These are phyloP conservation scores for Ceratobasidium sp. DNA, from an alignment of 1,284 basidiomycete species.

Conservation along the genomic window DNA sequence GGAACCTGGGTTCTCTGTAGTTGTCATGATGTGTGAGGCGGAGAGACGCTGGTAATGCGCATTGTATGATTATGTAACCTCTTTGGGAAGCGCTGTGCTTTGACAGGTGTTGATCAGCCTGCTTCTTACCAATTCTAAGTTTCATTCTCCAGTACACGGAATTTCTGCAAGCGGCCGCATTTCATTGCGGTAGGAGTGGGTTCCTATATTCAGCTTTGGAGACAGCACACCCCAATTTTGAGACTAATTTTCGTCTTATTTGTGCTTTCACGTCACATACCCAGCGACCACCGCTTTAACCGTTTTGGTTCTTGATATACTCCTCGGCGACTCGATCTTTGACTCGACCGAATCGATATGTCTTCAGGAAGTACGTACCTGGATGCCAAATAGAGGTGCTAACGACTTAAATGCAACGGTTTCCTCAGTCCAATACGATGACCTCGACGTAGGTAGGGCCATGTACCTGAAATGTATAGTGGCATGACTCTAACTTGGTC, in stretches of 20 bases:
- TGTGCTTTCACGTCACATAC: not conserved
- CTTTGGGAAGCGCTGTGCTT: not conserved
- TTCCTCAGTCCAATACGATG: constrained; percentile 20
- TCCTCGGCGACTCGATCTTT: too few relatives aligned
- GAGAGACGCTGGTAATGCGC: not conserved
- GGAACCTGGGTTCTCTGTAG: not conserved
- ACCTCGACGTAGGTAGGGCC: constrained; percentile 10
- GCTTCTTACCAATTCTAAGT: constrained; percentile 18
- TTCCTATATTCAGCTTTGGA: constrained; percentile 12
- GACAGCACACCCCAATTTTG: too few relatives aligned
- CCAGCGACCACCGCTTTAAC: too few relatives aligned
- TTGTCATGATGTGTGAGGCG: not conserved
- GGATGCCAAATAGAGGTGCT: not conserved
- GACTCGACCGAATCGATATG: not conserved
- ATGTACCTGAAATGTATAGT: not conserved
- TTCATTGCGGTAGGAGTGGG: not conserved
- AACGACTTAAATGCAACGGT: not conserved
- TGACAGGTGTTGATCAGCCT: constrained; percentile 1
- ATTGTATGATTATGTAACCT: constrained; percentile 13
- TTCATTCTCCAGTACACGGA: constrained; percentile 9
- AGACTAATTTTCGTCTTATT: not conserved
- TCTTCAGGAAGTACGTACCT: not conserved
- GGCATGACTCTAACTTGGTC: not conserved
- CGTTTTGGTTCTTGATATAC: too few relatives aligned
- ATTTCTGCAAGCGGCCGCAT: not conserved